Evolutionary conservation across 192 early-diverging fungal genomes (phyloP).

Genomic region (Backusella morwellensis): DNA sequence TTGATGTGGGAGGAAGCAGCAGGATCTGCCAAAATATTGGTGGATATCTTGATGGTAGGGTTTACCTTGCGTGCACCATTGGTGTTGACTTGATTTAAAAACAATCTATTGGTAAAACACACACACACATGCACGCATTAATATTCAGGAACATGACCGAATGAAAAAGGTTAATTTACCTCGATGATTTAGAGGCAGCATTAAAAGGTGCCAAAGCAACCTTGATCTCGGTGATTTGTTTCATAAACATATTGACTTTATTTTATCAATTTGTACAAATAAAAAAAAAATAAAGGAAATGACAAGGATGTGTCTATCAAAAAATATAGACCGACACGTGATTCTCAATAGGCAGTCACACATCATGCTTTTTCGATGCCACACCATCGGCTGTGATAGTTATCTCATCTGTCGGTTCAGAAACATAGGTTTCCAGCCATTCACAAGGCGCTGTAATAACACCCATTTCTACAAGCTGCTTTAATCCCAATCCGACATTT

Average conservation of each 20-base stretch:
- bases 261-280: background rate
- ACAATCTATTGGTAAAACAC: constrained; percentile 36
- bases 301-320: background rate
- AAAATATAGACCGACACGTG: background rate
- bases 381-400: background rate
- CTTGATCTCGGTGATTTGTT: constrained; percentile 49
- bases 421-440: too few relatives aligned
- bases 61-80: constrained; percentile 42
- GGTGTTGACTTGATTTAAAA: constrained; percentile 50
- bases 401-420: too few relatives aligned
- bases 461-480: too few relatives aligned
- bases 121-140: too few relatives aligned
- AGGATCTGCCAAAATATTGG: constrained; percentile 42
- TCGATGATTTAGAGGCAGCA: constrained; percentile 43
- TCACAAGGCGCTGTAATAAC: too few relatives aligned
- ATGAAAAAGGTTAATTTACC: constrained; percentile 26
- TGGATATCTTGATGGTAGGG: constrained; percentile 47
- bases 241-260: constrained; percentile 21
- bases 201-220: constrained; percentile 51
- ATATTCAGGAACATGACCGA: background rate
- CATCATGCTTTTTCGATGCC: background rate
- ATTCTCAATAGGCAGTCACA: background rate
- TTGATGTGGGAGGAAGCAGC: constrained; percentile 36
- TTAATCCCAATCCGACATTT: too few relatives aligned
- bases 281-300: background rate